These are phyloP conservation scores for Rhodosporidiobolus sp. DNA, from an alignment of 768 basidiomycete species.

Conservation along the genomic window DNA sequence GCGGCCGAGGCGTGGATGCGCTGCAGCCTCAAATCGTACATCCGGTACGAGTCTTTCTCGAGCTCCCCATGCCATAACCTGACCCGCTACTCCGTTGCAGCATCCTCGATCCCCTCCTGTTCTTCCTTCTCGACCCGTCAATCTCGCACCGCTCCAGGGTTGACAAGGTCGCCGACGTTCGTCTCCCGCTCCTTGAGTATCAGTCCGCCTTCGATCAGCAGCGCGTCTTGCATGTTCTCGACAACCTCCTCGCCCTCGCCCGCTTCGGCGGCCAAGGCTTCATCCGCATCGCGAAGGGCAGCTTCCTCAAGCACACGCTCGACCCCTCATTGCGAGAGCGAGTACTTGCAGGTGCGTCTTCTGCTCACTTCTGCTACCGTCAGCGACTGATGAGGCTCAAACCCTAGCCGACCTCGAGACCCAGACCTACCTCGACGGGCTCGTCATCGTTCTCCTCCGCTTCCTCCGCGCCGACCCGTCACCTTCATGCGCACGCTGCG, in stretches of 20 bases:
- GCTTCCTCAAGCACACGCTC: constrained; percentile 63
- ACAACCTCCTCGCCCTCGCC: constrained; percentile 70
- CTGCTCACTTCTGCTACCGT: not conserved
- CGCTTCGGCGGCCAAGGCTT: constrained; percentile 89
- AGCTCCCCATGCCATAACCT: not conserved
- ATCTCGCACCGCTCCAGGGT: constrained; percentile 58
- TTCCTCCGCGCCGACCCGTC: constrained; percentile 76
- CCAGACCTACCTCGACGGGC: constrained; percentile 64
- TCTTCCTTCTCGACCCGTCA: constrained; percentile 68
- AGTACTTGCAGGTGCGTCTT: constrained; percentile 59
- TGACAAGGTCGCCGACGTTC: constrained; percentile 61
- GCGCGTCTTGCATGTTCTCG: constrained; percentile 68
- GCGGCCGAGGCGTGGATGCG: constrained; percentile 97
- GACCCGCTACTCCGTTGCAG: constrained; percentile 51
- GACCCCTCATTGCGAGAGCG: constrained; percentile 63
- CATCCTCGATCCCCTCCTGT: constrained; percentile 83
- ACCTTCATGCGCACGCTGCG: constrained; percentile 52
- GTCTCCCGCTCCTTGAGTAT: constrained; percentile 67
- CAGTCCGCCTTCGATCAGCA: constrained; percentile 73
- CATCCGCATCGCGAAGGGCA: constrained; percentile 66
- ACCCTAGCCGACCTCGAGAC: constrained; percentile 28
- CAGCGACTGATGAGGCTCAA: not conserved
- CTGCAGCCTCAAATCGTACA: constrained; percentile 83
- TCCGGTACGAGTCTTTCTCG: constrained; percentile 59
- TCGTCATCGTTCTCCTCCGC: constrained; percentile 68